A percentile compares a stretch with the other conserved stretches of the same genome.
Conservation (phyloP, 768 basidiomycete species). For the Infundibulicybe gibba region DNA sequence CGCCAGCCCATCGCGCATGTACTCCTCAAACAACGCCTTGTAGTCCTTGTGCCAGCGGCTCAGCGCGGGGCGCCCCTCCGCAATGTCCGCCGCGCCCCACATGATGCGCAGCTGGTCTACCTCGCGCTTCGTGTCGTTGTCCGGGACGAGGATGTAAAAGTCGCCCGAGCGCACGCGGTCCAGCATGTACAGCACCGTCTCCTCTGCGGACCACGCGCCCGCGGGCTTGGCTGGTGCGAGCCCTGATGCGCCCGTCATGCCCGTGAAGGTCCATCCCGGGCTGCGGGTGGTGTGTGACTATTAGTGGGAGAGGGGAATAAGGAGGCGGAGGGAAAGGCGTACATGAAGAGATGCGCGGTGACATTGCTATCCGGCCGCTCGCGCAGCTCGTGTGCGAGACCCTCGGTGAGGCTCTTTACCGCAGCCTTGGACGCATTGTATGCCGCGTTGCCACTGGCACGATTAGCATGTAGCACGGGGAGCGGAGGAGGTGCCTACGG, state of each 20-base stretch:
- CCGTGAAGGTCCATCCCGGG: slow-evolving; percentile 87
- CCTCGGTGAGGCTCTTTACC: slow-evolving; percentile 60
- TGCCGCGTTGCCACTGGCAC: slow-evolving; percentile 68
- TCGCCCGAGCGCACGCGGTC: slow-evolving; percentile 78
- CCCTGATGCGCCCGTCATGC: slow-evolving; percentile 48
- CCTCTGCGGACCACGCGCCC: slow-evolving; percentile 88
- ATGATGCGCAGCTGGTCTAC: slow-evolving; percentile 85
- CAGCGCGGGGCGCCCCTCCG: slow-evolving; percentile 83
- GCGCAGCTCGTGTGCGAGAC: slow-evolving; percentile 69
- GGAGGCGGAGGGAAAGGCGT: slow-evolving; percentile 26
- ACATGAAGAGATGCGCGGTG: slow-evolving; percentile 93
- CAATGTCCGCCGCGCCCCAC: slow-evolving; percentile 85
- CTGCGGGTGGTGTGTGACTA: slow-evolving; percentile 30
- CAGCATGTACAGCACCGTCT: slow-evolving; percentile 86
- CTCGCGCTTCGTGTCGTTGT: slow-evolving; percentile 81
- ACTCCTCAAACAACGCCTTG: slow-evolving; percentile 76
- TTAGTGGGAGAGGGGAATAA: not conserved
- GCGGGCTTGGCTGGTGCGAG: slow-evolving; percentile 53
- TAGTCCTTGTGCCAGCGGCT: slow-evolving; percentile 83
- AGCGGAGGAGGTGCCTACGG: slow-evolving; percentile 54
- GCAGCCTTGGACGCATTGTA: slow-evolving; percentile 80
- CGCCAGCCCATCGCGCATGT: slow-evolving; percentile 58
- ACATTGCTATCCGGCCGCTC: slow-evolving; percentile 60
- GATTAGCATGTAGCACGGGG: slow-evolving; percentile 3
- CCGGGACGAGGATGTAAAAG: slow-evolving; percentile 93